Evolutionary conservation across 345 rosid genomes (phyloP).

Genomic region (Eucalyptus melliodora): DNA sequence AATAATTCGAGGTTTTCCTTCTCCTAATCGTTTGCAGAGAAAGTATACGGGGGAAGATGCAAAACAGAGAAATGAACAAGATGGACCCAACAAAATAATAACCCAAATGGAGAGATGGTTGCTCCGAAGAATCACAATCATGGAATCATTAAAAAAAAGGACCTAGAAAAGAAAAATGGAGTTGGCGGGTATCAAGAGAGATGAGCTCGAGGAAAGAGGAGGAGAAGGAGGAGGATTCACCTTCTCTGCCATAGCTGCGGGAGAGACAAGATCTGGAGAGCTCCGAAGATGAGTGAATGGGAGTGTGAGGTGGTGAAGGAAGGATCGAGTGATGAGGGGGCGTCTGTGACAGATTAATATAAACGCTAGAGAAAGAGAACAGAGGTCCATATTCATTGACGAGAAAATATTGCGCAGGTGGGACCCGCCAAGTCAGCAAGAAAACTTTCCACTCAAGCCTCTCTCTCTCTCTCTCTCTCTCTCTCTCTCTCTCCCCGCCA

Average conservation of each 20-base stretch:
- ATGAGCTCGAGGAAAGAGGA: not conserved
- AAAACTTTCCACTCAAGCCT: not conserved
- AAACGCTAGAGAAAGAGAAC: not conserved
- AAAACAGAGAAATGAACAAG: not conserved
- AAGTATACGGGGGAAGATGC: not conserved
- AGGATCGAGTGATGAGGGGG: too few species aligned
- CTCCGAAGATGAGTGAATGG: not conserved
- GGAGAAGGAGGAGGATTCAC: not conserved
- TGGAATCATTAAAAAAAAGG: not conserved
- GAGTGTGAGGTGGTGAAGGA: not conserved
- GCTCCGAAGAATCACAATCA: not conserved
- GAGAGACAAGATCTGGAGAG: not conserved
- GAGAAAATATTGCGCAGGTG: not conserved
- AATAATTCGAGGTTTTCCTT: not conserved
- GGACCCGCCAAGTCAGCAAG: not conserved
- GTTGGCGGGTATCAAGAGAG: not conserved
- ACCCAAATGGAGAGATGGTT: not conserved
- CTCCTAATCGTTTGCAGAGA: not conserved
- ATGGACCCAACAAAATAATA: not conserved
- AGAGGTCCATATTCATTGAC: not conserved
- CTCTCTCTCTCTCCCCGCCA: not conserved
- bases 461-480: not conserved
- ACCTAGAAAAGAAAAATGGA: not conserved
- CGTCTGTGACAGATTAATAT: not conserved
- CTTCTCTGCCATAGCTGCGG: constrained; percentile 14